phyloP scores from a whole-genome alignment of 768 basidiomycete species.

The Psilocybe azurescens region DNA sequence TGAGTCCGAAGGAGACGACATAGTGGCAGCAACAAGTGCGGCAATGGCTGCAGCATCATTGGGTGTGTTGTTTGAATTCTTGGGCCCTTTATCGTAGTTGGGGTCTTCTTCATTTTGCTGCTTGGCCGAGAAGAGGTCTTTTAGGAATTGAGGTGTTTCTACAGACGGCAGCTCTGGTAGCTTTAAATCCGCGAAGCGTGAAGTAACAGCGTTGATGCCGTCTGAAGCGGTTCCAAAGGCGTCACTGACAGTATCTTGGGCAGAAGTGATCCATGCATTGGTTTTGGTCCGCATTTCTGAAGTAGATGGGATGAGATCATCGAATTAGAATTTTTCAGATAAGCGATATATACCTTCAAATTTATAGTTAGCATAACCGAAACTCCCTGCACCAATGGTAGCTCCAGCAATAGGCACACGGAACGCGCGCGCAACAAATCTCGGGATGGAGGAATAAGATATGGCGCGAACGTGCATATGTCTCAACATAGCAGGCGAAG shows the following conservation, averaged over 20 bases:
- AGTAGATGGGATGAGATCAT: conserved; percentile 2
- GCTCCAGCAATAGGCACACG: conserved; percentile 88
- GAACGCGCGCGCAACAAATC: conserved; percentile 86
- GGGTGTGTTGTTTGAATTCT: conserved; percentile 50
- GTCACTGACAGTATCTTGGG: conserved; percentile 74
- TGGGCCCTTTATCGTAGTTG: conserved; percentile 34
- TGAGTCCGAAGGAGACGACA: conserved; percentile 77
- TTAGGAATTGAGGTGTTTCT: conserved; percentile 71
- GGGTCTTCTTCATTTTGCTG: conserved; percentile 35
- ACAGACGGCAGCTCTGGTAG: conserved; percentile 60
- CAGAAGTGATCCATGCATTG: conserved; percentile 64
- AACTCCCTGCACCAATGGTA: conserved; percentile 87
- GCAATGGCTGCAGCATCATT: conserved; percentile 72
- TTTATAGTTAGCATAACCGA: conserved; percentile 97
- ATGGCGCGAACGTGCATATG: conserved; percentile 75
- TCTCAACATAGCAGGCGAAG: conserved; percentile 52
- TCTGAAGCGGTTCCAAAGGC: conserved; percentile 77
- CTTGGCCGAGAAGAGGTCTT: conserved; percentile 55
- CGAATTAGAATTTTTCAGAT: not conserved
- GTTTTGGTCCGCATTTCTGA: conserved; percentile 77
- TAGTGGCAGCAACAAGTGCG: conserved; percentile 75
- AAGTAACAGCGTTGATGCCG: conserved; percentile 62
- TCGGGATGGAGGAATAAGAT: conserved; percentile 89
- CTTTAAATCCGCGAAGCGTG: conserved; percentile 64
- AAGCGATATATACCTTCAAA: conserved; percentile 73